Conservation (phyloP, 2,329 filamentous ascomycete species). For the Botryotinia convoluta region DNA sequence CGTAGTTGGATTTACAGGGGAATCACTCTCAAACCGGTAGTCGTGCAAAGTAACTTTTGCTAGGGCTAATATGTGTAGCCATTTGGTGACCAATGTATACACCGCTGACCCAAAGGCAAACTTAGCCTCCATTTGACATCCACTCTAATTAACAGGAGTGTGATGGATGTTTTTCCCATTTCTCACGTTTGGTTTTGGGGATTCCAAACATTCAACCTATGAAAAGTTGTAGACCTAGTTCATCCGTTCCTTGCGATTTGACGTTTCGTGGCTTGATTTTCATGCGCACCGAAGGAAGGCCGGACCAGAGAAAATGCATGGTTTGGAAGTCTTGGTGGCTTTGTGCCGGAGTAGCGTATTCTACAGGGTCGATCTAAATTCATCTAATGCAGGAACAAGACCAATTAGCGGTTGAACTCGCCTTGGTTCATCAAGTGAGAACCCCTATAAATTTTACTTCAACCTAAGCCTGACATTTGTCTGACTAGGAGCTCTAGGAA, state of each 20-base stretch:
- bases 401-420: not conserved
- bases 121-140: slow-evolving; percentile 4
- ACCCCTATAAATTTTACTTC: slow-evolving; percentile 10
- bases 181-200: not conserved
- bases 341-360: not conserved
- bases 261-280: slow-evolving; percentile 15
- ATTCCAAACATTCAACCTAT: slow-evolving; percentile 2
- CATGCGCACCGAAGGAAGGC: slow-evolving; percentile 17
- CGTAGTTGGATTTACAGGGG: slow-evolving; percentile 15
- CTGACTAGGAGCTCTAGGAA: not conserved
- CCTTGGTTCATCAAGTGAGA: not conserved
- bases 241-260: slow-evolving; percentile 9
- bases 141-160: slow-evolving; percentile 1
- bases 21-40: slow-evolving; percentile 12
- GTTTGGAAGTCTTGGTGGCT: slow-evolving; percentile 1
- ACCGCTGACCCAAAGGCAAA: not conserved
- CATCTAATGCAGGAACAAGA: slow-evolving; percentile 16
- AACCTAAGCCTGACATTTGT: not conserved
- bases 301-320: slow-evolving; percentile 16
- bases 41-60: not conserved
- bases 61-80: not conserved
- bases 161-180: not conserved
- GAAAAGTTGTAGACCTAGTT: not conserved
- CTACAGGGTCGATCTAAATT: not conserved
- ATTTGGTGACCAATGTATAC: not conserved